Base-by-base conservation (phyloP, 768 basidiomycete genomes). In the Mycena belliarum region DNA sequence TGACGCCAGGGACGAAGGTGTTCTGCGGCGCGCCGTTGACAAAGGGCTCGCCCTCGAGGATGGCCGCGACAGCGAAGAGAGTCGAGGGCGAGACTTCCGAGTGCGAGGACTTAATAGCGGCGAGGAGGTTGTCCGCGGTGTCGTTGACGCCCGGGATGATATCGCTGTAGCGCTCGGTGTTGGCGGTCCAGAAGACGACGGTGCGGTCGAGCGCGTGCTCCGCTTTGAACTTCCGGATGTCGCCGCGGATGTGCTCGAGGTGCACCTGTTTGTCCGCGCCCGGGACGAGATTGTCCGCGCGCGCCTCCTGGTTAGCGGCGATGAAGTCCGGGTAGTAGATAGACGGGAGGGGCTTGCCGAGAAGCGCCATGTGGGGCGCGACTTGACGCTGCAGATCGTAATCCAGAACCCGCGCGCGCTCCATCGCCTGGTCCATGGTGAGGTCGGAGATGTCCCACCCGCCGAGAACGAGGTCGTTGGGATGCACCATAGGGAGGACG, bases 1-100 rank as follows among this genome's bases (percentile, higher is more conserved):
- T 90, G 65, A 89, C 88, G 60, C 96, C 96, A 0, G 96, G 96
- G 23, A 99, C 95, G 66, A 98, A 98, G 5, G 96, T 97, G 83
- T 98, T 98, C 82, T 98, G 95, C 9, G 96, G 96, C 10, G 96
- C 95, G 48, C 96, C 96, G 69, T 98, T 97, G 69, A 98, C 84
- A 80, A 95, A 98, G n/a, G 96, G 94, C 68, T 88, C 86, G 52
- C 89, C 89, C 74, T 98, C 96, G 63, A 97, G 88, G 71, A 98
- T 96, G 29, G 93, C 82, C 9, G 95, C 96, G 59, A 97, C 89
- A n/a, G 96, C 96, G 68, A 98, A 98, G 64, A 98, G 70, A 44
- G 94, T 95, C 45, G 94, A 95, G 8, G 96, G 96, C 11, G 95
- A 94, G n/a, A 98, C 88, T 72, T 98, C 96, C 16, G 82, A 78